phyloP scores from a whole-genome alignment of 345 rosid genomes.

The Laguncularia racemosa region DNA sequence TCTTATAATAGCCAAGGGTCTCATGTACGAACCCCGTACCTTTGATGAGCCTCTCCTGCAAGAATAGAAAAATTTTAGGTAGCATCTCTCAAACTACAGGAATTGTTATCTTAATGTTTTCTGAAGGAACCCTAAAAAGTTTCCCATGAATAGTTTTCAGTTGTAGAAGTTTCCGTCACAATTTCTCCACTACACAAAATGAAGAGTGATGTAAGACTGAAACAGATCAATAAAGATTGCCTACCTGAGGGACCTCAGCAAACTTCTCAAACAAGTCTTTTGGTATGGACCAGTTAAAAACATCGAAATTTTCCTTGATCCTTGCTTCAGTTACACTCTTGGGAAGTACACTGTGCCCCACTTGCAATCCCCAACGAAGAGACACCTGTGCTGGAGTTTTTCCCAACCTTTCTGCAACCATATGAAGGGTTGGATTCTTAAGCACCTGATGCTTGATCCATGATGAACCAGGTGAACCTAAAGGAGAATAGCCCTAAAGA shows the following conservation, averaged over 20 bases:
- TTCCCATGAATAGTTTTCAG: too few relatives aligned
- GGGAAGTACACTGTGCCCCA: slow-evolving; percentile 80
- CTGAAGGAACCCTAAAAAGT: too few relatives aligned
- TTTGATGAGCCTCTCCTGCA: slow-evolving; percentile 55
- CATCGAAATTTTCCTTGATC: slow-evolving; percentile 68
- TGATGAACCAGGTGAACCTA: slow-evolving; percentile 79
- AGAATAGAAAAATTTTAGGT: not conserved
- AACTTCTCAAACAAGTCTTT: slow-evolving; percentile 52
- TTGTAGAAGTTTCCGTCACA: too few relatives aligned
- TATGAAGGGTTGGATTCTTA: slow-evolving; percentile 33
- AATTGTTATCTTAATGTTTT: too few relatives aligned
- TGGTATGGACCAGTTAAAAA: slow-evolving; percentile 72
- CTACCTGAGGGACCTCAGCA: slow-evolving; percentile 58
- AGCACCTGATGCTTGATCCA: slow-evolving; percentile 62
- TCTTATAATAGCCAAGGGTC: slow-evolving; percentile 43
- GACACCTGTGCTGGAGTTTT: slow-evolving; percentile 85
- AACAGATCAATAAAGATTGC: not conserved
- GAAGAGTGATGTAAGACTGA: too few relatives aligned
- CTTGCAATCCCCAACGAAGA: slow-evolving; percentile 78
- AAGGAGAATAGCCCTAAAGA: slow-evolving; percentile 75
- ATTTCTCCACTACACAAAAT: not conserved
- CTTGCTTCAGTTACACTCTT: slow-evolving; percentile 60
- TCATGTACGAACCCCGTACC: slow-evolving; percentile 52
- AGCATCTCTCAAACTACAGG: not conserved
- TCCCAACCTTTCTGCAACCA: slow-evolving; percentile 55